A percentile compares a stretch with the other conserved stretches of the same genome.
Conservation (phyloP, 2,329 filamentous ascomycete species). For the Fusarium incarnatum region DNA sequence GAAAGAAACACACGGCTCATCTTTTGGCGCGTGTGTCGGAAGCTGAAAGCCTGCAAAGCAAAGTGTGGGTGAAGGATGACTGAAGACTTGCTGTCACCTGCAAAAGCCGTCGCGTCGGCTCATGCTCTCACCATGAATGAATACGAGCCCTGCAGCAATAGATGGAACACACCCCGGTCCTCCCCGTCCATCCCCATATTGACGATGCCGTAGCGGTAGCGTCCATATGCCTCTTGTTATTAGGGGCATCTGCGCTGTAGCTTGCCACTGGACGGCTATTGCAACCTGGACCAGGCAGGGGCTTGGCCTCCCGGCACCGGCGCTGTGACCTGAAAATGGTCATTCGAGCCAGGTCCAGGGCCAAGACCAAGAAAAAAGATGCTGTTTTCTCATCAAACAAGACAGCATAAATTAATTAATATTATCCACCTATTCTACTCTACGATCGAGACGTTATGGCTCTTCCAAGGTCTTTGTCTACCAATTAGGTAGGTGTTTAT, state of each 20-base stretch:
- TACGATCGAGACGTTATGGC: conserved; percentile 8
- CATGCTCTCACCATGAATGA: conserved; percentile 36
- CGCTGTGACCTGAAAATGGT: conserved; percentile 41
- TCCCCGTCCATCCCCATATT: conserved; percentile 11
- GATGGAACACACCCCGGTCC: neutral
- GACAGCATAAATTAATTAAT: conserved; percentile 26
- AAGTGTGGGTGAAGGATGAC: neutral
- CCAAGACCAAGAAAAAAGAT: conserved; percentile 10
- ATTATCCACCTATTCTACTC: neutral
- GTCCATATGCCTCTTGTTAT: conserved; percentile 8
- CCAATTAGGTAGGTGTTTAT: neutral
- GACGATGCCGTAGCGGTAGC: neutral
- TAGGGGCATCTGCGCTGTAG: conserved; percentile 19
- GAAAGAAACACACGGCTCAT: conserved; percentile 29
- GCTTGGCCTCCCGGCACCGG: conserved; percentile 18
- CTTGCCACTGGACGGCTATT: neutral
- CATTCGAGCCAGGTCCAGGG: conserved; percentile 28
- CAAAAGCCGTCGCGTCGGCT: conserved; percentile 37
- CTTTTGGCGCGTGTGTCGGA: conserved; percentile 37
- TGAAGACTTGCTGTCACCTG: conserved; percentile 34
- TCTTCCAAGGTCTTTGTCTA: conserved; percentile 24
- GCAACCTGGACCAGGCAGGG: conserved; percentile 10
- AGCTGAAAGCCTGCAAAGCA: conserved; percentile 24
- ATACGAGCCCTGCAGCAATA: conserved; percentile 39
- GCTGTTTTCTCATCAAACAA: conserved; percentile 29